Evolutionary conservation across 2,329 filamentous ascomycete species (phyloP).

Genomic region (Emmonsiellopsis sp.): DNA sequence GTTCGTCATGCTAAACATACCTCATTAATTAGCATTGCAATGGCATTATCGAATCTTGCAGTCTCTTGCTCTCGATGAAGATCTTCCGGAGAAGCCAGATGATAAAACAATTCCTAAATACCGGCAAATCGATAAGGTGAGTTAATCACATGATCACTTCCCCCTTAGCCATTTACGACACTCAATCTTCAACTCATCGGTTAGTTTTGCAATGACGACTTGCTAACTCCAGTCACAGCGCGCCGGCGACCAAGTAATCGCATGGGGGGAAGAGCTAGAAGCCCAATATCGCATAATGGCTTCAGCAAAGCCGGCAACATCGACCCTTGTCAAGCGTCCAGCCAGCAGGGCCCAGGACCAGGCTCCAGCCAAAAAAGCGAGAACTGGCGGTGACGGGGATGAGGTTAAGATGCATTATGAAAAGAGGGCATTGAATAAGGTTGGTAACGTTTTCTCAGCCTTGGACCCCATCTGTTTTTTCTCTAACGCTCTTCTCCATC

Average conservation of each 20-base stretch:
- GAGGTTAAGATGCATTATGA: conserved; percentile 34
- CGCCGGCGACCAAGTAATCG: conserved; percentile 65
- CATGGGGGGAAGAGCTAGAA: conserved; percentile 65
- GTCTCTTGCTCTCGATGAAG: conserved; percentile 82
- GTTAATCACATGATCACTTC: neutral
- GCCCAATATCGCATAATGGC: conserved; percentile 43
- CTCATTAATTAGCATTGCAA: conserved; percentile 54
- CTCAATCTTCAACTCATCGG: neutral
- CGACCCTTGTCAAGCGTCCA: conserved; percentile 41
- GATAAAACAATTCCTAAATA: conserved; percentile 81
- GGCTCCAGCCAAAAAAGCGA: conserved; percentile 36
- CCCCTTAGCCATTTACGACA: neutral
- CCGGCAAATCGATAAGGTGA: conserved; percentile 71
- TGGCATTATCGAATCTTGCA: conserved; percentile 97
- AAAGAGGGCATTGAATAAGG: conserved; percentile 36
- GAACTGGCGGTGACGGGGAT: conserved; percentile 27
- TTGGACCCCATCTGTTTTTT: neutral
- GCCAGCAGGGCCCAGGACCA: conserved; percentile 17
- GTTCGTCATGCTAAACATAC: conserved; percentile 2
- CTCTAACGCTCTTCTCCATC: neutral
- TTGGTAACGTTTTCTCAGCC: conserved; percentile 8
- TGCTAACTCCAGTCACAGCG: conserved; percentile 35
- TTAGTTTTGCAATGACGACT: neutral
- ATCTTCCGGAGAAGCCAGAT: conserved; percentile 62
- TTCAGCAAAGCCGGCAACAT: conserved; percentile 32